Conservation (phyloP, 1,139 yeast species). For the Yamadazyma triangularis region DNA sequence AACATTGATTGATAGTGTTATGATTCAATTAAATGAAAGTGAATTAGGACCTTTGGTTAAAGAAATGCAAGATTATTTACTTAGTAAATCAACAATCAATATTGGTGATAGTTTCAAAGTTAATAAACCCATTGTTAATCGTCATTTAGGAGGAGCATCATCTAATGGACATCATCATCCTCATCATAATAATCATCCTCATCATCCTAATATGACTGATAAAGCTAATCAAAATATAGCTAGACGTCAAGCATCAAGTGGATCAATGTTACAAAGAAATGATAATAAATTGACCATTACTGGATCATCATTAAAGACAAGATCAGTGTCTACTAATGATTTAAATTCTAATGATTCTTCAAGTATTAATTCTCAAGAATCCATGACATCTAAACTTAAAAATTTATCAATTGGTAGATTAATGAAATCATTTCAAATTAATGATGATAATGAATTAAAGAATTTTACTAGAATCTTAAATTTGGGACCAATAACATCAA, state of each 20-base stretch:
- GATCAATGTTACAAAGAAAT: slow-evolving; percentile 25
- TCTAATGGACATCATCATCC: slow-evolving; percentile 1
- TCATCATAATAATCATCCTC: background rate
- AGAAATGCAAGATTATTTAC: slow-evolving; percentile 61
- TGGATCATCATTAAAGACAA: slow-evolving; percentile 24
- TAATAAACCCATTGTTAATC: slow-evolving; percentile 27
- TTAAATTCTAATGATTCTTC: slow-evolving; percentile 8
- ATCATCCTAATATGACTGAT: background rate
- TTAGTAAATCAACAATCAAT: slow-evolving; percentile 47
- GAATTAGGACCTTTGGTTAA: slow-evolving; percentile 60
- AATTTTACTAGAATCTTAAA: slow-evolving; percentile 34
- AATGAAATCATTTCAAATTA: slow-evolving; percentile 39
- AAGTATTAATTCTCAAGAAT: slow-evolving; percentile 26
- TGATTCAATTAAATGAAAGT: slow-evolving; percentile 61
- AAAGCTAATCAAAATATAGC: slow-evolving; percentile 8
- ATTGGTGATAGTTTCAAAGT: slow-evolving; percentile 40
- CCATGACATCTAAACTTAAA: slow-evolving; percentile 35
- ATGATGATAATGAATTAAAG: slow-evolving; percentile 38
- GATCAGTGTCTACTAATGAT: slow-evolving; percentile 31
- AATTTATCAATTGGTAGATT: slow-evolving; percentile 39
- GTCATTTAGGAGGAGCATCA: slow-evolving; percentile 16
- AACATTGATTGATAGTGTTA: slow-evolving; percentile 68
- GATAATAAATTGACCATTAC: slow-evolving; percentile 25
- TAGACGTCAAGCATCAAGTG: slow-evolving; percentile 33
- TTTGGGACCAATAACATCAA: slow-evolving; percentile 40